Conservation (phyloP, 2,329 filamentous ascomycete genomes). For the Esteya vermicola region DNA sequence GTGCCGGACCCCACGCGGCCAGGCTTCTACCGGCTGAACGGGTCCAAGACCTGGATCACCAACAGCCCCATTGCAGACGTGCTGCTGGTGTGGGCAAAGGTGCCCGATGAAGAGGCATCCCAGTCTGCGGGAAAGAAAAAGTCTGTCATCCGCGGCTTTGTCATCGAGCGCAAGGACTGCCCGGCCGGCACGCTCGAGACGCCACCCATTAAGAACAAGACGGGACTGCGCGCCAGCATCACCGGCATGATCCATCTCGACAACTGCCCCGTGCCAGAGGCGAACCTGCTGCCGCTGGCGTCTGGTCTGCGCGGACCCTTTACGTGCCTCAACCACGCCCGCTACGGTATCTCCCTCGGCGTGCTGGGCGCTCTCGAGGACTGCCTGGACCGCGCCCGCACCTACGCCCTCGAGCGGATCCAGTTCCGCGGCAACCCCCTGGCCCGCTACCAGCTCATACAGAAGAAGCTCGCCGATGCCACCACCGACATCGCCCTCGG, state of each 20-base stretch:
- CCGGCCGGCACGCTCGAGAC: slow-evolving; percentile 83
- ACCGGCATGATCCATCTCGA: slow-evolving; percentile 98
- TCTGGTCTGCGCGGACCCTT: slow-evolving; percentile 85
- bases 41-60: slow-evolving; percentile 83
- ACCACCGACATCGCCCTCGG: slow-evolving; percentile 83
- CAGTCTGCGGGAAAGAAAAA: slow-evolving; percentile 4
- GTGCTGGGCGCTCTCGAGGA: slow-evolving; percentile 92
- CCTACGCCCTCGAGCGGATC: slow-evolving; percentile 82
- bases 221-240: slow-evolving; percentile 78
- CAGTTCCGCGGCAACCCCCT: slow-evolving; percentile 95
- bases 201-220: slow-evolving; percentile 88
- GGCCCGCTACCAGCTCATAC: slow-evolving; percentile 89
- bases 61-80: slow-evolving; percentile 78
- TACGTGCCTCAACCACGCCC: slow-evolving; percentile 82
- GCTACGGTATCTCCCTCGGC: slow-evolving; percentile 87
- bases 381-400: slow-evolving; percentile 64
- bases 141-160: slow-evolving; percentile 70
- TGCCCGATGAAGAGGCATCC: slow-evolving; percentile 73
- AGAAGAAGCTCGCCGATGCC: slow-evolving; percentile 95
- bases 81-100: slow-evolving; percentile 79
- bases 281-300: slow-evolving; percentile 86
- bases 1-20: slow-evolving; percentile 65
- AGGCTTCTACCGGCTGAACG: slow-evolving; percentile 60
- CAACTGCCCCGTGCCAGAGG: slow-evolving; percentile 71
- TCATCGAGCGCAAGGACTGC: slow-evolving; percentile 74